Evolutionary conservation across 2,329 filamentous ascomycete species (phyloP), one percentile per base, ranked within the genome.

Genomic region (Berkeleyomyces rouxiae): DNA sequence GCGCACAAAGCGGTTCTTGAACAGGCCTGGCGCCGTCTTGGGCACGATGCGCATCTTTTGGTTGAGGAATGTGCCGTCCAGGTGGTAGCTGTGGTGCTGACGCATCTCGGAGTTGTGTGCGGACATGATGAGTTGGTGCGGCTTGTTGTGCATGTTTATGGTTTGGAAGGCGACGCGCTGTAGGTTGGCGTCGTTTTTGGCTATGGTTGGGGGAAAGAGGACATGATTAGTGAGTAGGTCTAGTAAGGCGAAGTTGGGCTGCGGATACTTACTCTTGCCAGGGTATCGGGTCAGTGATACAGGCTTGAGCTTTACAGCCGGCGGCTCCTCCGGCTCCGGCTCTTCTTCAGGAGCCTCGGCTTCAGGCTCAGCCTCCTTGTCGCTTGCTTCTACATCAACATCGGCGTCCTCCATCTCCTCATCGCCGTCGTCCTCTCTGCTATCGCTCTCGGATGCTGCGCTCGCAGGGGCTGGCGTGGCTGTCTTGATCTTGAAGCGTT

Each of bases 71-170:
- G 58, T 53, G 9, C 64, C 61, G 36, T 63, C 58, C 13, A 65
- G 44, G 44, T 65, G 64, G 61, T 63, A 65, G 43, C 49, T 61
- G 37, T 63, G 61, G 58, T 63, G 47, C 37, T 63, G 64, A 23
- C 64, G 64, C 51, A 65, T 59, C 39, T 65, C 64, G 13, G 55
- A 58, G n/a, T 51, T 43, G 58, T 65, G 64, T 16, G 64, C 58
- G 36, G 46, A 39, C 16, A 95, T 75, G 64, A 85, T 84, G 67
- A 82, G 84, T 68, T 90, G 83, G 57, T 78, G 80, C 1, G 79
- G 73, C 1, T 87, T 83, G 7, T 93, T 75, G 64, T 83, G 85
- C 62, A 93, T 76, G 4, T 88, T 87, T 49, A 87, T 76, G 3
- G 84, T 88, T 68, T 92, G 86, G 58, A 65, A 65, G 47, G 63